Evolutionary conservation across 441 rosid genomes (phyloP).

Genomic region (Corymbia citriodora): DNA sequence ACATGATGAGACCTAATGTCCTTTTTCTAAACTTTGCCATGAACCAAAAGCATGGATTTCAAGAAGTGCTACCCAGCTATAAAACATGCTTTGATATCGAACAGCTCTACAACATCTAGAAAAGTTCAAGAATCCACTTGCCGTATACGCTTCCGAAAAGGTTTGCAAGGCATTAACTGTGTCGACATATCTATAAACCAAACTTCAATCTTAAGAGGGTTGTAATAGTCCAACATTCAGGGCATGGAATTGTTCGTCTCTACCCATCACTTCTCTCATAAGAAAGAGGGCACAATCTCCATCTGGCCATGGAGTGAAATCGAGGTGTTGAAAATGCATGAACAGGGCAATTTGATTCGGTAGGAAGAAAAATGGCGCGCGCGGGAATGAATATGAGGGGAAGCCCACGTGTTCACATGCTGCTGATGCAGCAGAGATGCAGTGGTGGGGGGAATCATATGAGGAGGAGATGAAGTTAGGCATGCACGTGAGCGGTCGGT

Average conservation of each 20-base stretch:
- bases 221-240: rapidly evolving
- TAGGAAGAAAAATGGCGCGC: background rate
- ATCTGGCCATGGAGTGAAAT: background rate
- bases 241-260: rapidly evolving
- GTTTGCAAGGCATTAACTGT: background rate
- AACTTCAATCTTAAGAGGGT: background rate
- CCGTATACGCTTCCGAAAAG: background rate
- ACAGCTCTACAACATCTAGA: background rate
- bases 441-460: background rate
- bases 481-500: background rate
- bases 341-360: background rate
- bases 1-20: background rate
- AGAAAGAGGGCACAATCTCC: background rate
- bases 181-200: rapidly evolving
- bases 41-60: background rate
- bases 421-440: background rate
- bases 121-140: background rate
- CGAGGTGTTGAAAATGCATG: background rate
- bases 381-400: background rate
- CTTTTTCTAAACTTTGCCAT: background rate
- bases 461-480: background rate
- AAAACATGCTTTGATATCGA: background rate
- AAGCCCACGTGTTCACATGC: background rate
- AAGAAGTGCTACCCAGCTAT: background rate
- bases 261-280: background rate